Base-by-base conservation (phyloP, 306 rosid genomes). In the Rosa rugosa region DNA sequence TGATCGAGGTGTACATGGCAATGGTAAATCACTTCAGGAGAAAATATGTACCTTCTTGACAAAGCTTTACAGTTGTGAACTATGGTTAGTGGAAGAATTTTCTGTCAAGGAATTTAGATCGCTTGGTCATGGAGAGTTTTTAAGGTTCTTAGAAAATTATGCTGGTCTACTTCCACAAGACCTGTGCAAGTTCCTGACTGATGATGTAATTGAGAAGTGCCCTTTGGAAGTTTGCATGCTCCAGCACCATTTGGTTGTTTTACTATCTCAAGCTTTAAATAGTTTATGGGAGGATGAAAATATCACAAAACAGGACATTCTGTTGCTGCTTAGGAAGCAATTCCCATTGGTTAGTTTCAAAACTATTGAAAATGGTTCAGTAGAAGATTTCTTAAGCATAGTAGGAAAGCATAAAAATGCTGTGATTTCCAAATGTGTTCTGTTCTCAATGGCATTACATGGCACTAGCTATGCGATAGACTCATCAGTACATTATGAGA, bases 101-200 rank as follows among this genome's bases (percentile, higher is more conserved):
- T 75, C 86, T 73, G 91, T 86, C 67, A 81, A 84, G 85, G 90
- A 88, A 68, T 95, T 95, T 38, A 86, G 68, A 78, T 84, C 87
- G 66, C 95, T 95, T 75, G 99, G 99, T 77, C 53, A 81, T 74
- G 99, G 97, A 85, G 96, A 90, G 72, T 90, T 95, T 76, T 72
- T 89, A 76, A 78, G n/a, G 18, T 91, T 95, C 77, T 72, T 95
- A 72, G 94, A 91, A 84, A 90, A 87, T 70, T 59, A 87, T 71
- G 60, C 79, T 73, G 49, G 86, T 82, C 85, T 85, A 75, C 90
- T 95, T 25, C 97, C 99, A 62, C 76, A 46, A 62, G 91, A 88
- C 78, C 80, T 90, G 36, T 80, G 74, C 77, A 77, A 87, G 76
- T 79, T 86, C 76, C 77, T 91, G 53, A 77, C 44, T 75, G 82